These are phyloP conservation scores for Diplodia intermedia DNA, from an alignment of 2,329 filamentous ascomycete genomes.

Conservation along the genomic window DNA sequence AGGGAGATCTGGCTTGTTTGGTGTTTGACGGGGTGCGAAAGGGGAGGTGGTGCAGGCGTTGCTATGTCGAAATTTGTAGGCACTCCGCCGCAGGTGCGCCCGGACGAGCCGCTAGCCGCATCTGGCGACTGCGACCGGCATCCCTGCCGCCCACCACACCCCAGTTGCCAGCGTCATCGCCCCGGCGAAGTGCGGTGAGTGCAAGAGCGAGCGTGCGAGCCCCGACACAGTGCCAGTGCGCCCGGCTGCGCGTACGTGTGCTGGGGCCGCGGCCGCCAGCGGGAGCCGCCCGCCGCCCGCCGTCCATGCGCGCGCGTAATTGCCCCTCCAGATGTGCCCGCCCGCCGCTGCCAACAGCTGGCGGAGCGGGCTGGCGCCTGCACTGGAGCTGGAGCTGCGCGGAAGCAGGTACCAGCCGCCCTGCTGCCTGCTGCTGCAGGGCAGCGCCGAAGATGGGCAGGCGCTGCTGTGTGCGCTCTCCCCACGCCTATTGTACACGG, in stretches of 20 bases:
- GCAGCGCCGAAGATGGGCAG: slow-evolving; percentile 4
- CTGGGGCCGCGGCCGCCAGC: not conserved
- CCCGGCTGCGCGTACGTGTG: not conserved
- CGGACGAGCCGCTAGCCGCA: slow-evolving; percentile 26
- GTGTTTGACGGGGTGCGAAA: slow-evolving; percentile 33
- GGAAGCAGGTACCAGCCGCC: slow-evolving; percentile 24
- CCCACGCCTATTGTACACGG: not conserved
- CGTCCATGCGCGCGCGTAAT: slow-evolving; percentile 18
- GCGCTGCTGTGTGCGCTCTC: slow-evolving; percentile 11
- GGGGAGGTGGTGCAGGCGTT: slow-evolving; percentile 32
- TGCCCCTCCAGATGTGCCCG: slow-evolving; percentile 10
- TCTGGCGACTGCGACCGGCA: slow-evolving; percentile 3
- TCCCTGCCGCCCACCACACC: slow-evolving; percentile 21
- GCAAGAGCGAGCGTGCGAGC: slow-evolving; percentile 17
- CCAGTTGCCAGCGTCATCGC: slow-evolving; percentile 23
- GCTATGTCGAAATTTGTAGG: slow-evolving; percentile 32
- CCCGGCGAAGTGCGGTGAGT: slow-evolving; percentile 27
- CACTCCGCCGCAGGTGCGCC: slow-evolving; percentile 31
- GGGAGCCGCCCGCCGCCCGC: slow-evolving; percentile 19
- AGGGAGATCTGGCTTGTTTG: slow-evolving; percentile 32
- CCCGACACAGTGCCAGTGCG: not conserved
- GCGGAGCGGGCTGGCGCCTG: slow-evolving; percentile 11
- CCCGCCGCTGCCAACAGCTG: slow-evolving; percentile 9
- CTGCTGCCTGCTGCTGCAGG: slow-evolving; percentile 1
- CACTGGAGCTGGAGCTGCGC: not conserved